A percentile compares a stretch with the other conserved stretches of the same genome.
phyloP scores from a whole-genome alignment of 148 eudicot genomes.

The Camellia japonica region DNA sequence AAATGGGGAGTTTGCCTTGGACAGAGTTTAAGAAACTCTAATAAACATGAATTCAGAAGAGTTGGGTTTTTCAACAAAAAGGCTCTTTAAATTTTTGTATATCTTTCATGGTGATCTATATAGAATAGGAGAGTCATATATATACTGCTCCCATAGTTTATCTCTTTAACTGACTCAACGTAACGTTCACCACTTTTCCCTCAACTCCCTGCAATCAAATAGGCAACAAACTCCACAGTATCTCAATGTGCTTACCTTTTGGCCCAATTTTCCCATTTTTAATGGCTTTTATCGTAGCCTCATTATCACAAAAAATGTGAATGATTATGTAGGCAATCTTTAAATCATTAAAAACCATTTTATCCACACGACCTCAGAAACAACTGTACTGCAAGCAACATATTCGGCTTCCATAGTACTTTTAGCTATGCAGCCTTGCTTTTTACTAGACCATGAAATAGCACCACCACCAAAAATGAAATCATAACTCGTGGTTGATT shows the following conservation, averaged over 20 bases:
- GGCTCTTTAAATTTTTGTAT: too few relatives aligned
- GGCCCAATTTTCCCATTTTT: not conserved
- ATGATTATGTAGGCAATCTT: not conserved
- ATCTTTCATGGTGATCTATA: too few relatives aligned
- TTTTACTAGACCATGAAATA: not conserved
- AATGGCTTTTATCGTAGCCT: not conserved
- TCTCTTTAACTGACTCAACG: too few relatives aligned
- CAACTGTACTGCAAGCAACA: not conserved
- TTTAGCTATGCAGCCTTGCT: not conserved
- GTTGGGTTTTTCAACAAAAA: too few relatives aligned
- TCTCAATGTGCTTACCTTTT: not conserved
- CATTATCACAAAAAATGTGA: not conserved
- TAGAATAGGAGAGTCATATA: too few relatives aligned
- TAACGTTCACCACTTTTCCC: too few relatives aligned
- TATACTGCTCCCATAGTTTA: too few relatives aligned
- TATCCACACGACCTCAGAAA: not conserved
- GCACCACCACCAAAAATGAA: not conserved
- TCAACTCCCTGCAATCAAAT: too few relatives aligned
- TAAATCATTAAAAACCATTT: not conserved
- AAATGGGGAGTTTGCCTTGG: too few relatives aligned
- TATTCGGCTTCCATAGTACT: not conserved
- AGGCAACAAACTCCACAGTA: too few relatives aligned
- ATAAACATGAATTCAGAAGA: too few relatives aligned
- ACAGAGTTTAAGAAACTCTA: too few relatives aligned
- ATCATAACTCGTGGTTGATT: not conserved